Percentiles rank a stretch among this genome's conserved stretches.
These are phyloP conservation scores for Lactifluus pinguis DNA, from an alignment of 768 basidiomycete species.

Conservation along the genomic window DNA sequence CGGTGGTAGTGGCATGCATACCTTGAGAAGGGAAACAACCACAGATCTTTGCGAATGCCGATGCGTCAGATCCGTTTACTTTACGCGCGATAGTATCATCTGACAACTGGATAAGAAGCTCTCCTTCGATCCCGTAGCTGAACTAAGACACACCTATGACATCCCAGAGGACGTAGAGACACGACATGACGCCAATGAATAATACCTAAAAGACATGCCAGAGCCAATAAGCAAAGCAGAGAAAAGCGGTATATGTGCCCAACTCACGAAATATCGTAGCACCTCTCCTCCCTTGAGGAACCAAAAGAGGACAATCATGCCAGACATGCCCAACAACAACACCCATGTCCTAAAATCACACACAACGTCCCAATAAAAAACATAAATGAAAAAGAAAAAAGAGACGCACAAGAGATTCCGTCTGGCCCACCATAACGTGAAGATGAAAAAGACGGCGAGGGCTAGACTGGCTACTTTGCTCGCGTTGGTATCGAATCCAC, in stretches of 20 bases:
- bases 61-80: conserved; percentile 82
- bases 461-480: conserved; percentile 77
- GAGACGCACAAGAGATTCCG: conserved; percentile 58
- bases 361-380: neutral
- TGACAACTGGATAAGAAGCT: conserved; percentile 23
- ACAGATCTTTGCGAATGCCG: conserved; percentile 74
- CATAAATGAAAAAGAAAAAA: neutral
- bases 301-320: conserved; percentile 75
- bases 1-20: conserved; percentile 20
- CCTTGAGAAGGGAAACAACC: conserved; percentile 82
- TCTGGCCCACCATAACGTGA: conserved; percentile 86
- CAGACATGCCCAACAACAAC: conserved; percentile 71
- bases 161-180: conserved; percentile 83
- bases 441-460: conserved; percentile 75
- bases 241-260: neutral
- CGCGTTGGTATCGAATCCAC: conserved; percentile 83
- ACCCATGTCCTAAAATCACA: conserved; percentile 53
- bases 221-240: neutral
- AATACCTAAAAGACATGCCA: conserved; percentile 40
- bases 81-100: conserved; percentile 82
- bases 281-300: conserved; percentile 68
- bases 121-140: neutral
- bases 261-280: conserved; percentile 62
- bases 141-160: conserved; percentile 50
- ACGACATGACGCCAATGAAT: conserved; percentile 83